A percentile compares a stretch with the other conserved stretches of the same genome.
These are phyloP conservation scores for Hebeloma cylindrosporum DNA, from an alignment of 768 basidiomycete genomes.

Conservation along the genomic window DNA sequence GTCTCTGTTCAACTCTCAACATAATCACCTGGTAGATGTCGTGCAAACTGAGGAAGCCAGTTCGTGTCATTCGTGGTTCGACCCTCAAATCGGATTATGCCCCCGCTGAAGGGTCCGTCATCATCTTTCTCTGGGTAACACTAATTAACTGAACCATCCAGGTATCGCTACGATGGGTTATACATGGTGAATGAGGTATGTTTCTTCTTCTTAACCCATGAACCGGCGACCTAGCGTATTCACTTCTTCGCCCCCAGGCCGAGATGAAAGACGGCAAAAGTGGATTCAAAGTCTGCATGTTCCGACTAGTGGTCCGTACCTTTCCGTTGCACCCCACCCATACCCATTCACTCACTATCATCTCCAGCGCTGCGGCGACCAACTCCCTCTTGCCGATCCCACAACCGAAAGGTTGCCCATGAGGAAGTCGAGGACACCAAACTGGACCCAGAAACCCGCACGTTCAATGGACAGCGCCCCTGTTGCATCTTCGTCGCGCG, in stretches of 20 bases:
- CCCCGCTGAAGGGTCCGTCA: slow-evolving; percentile 13
- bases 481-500: no score
- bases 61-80: slow-evolving; percentile 16
- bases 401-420: slow-evolving; percentile 3
- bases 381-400: slow-evolving; percentile 9
- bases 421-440: no score
- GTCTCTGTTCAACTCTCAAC: neutral
- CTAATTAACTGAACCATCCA: neutral
- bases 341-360: neutral
- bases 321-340: neutral
- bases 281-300: slow-evolving; percentile 15
- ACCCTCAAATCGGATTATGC: slow-evolving; percentile 12
- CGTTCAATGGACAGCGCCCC: no score
- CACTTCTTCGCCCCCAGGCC: slow-evolving; percentile 2
- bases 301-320: slow-evolving; percentile 12
- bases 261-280: slow-evolving; percentile 9
- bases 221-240: neutral
- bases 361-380: slow-evolving; percentile 10
- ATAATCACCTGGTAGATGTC: slow-evolving; percentile 5
- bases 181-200: slow-evolving; percentile 14
- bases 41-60: neutral
- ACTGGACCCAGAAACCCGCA: no score
- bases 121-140: neutral
- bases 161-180: slow-evolving; percentile 19
- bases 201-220: neutral